Evolutionary conservation across 352 stramenopile species (phyloP).

Genomic region (Hyaloperonospora brassicae): DNA sequence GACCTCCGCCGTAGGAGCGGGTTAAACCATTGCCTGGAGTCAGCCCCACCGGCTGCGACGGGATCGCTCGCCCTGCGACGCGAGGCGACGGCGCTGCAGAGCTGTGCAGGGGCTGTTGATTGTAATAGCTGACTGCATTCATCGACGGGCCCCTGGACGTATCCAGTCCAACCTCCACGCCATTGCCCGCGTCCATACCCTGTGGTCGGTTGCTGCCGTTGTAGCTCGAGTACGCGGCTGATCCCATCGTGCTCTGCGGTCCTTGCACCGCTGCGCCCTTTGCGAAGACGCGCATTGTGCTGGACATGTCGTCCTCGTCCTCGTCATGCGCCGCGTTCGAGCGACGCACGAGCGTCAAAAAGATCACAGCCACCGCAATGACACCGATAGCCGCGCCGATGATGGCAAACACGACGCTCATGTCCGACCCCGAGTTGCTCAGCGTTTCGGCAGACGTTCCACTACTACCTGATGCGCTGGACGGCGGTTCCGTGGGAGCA

Average conservation of each 20-base stretch:
- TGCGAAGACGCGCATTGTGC: conserved; percentile 24
- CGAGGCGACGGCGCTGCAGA: conserved; percentile 33
- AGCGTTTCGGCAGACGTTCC: conserved; percentile 10
- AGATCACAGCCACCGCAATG: conserved; percentile 72
- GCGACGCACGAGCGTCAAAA: conserved; percentile 65
- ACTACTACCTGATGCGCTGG: conserved; percentile 15
- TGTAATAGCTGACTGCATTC: conserved; percentile 48
- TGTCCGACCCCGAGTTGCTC: conserved; percentile 32
- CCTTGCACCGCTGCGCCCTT: conserved; percentile 29
- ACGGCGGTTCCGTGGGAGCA: conserved; percentile 6
- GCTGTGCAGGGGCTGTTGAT: conserved; percentile 37
- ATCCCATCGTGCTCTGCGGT: conserved; percentile 25
- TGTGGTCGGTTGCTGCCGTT: conserved; percentile 16
- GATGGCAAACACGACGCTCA: conserved; percentile 72
- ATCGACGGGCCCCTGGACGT: conserved; percentile 21
- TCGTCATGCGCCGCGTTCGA: conserved; percentile 53
- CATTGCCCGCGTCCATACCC: conserved; percentile 14
- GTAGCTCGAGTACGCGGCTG: conserved; percentile 30
- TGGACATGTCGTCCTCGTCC: conserved; percentile 51
- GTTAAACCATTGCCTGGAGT: conserved; percentile 6
- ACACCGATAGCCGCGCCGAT: conserved; percentile 68
- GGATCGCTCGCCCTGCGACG: conserved; percentile 39
- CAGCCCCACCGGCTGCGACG: conserved; percentile 32
- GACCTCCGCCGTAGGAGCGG: conserved; percentile 10
- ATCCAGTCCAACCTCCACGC: conserved; percentile 18